Conservation (phyloP, 2,329 filamentous ascomycete species). For the Alternaria sp. region DNA sequence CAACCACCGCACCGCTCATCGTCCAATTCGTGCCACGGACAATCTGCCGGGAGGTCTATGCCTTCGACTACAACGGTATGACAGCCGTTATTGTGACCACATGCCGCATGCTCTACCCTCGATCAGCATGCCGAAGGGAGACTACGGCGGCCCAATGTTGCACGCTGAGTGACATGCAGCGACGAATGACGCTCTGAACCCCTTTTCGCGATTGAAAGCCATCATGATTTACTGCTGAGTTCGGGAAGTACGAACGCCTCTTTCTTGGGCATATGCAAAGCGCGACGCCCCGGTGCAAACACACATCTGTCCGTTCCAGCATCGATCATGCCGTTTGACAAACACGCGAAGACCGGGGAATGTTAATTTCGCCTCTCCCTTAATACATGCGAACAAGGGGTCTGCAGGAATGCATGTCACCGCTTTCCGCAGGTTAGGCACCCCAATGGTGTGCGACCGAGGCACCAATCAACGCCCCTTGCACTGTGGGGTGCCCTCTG, state of each 20-base stretch:
- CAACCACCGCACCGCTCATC: conserved; percentile 26
- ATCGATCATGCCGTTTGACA: conserved; percentile 18
- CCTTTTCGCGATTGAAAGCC: conserved; percentile 2
- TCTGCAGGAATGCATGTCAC: conserved; percentile 42
- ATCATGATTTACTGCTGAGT: not conserved
- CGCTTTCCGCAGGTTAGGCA: conserved; percentile 30
- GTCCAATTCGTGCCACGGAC: conserved; percentile 25
- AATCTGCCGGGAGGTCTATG: conserved; percentile 21
- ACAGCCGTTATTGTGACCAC: conserved; percentile 32
- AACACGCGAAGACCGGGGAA: conserved; percentile 22
- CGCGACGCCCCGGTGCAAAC: conserved; percentile 1
- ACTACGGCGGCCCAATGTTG: conserved; percentile 19
- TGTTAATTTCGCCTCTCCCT: conserved; percentile 24
- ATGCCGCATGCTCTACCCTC: conserved; percentile 12
- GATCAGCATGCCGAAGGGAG: conserved; percentile 21
- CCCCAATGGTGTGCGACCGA: conserved; percentile 31
- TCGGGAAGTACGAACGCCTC: not conserved
- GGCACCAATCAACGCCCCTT: conserved; percentile 31
- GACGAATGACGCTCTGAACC: not conserved
- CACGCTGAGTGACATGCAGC: conserved; percentile 14
- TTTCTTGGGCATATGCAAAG: conserved; percentile 7
- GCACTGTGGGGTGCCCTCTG: conserved; percentile 24
- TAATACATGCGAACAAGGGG: conserved; percentile 36
- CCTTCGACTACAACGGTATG: conserved; percentile 26
- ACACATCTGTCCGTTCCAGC: conserved; percentile 12